phyloP scores from a whole-genome alignment of 129 eudicot genomes.

The Saussurea involucrata region DNA sequence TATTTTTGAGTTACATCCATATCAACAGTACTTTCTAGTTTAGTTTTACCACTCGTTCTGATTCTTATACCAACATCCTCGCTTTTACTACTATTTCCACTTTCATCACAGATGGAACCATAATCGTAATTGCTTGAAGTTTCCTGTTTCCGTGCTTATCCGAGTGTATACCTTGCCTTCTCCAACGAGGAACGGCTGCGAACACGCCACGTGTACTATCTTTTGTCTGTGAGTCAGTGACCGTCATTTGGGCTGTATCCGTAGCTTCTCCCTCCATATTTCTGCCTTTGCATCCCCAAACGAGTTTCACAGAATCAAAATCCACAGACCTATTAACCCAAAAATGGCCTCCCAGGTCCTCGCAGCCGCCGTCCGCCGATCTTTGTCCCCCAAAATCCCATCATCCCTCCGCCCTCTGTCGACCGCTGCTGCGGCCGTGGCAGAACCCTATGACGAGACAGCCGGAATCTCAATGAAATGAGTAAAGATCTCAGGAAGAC shows the following conservation, averaged over 20 bases:
- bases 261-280: background rate
- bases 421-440: slow-evolving; percentile 35
- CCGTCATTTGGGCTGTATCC: slow-evolving; percentile 12
- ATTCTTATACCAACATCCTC: no score
- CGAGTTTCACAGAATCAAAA: background rate
- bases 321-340: background rate
- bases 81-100: no score
- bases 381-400: slow-evolving; percentile 7
- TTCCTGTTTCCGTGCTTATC: background rate
- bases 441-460: slow-evolving; percentile 40
- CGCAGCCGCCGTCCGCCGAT: slow-evolving; percentile 46
- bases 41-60: no score
- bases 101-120: no score
- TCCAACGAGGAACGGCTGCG: background rate
- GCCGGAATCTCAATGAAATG: slow-evolving; percentile 73
- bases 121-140: background rate
- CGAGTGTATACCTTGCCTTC: background rate
- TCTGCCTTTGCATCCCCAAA: background rate
- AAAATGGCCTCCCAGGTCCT: slow-evolving; percentile 58
- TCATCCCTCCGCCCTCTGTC: slow-evolving; percentile 23
- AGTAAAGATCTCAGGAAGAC: slow-evolving; percentile 87
- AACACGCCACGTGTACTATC: slow-evolving; percentile 18
- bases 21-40: no score
- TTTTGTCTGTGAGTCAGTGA: slow-evolving; percentile 8
- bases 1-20: no score